phyloP scores from a whole-genome alignment of 495 filamentous ascomycete species.

The Articulospora tetracladia region DNA sequence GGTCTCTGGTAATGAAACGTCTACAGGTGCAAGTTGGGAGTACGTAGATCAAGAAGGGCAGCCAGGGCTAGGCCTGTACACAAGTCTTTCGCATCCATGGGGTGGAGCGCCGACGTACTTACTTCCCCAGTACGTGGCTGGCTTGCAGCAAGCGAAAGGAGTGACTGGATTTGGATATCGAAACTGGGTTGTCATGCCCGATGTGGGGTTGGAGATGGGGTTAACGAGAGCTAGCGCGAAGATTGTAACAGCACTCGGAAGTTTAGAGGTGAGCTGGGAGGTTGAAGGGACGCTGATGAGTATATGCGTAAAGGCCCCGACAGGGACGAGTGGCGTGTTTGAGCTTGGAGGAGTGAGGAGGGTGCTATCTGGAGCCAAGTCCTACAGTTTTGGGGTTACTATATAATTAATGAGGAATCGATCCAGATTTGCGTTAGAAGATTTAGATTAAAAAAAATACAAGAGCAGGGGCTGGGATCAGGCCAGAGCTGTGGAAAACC shows the following conservation, averaged over 20 bases:
- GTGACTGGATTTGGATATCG: background rate
- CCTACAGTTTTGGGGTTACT: background rate
- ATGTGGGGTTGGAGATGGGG: background rate
- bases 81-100: constrained; percentile 36
- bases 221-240: background rate
- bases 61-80: constrained; percentile 34
- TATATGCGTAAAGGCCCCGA: background rate
- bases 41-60: constrained; percentile 30
- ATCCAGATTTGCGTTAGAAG: too few relatives aligned
- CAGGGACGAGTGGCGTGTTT: background rate
- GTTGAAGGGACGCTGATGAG: background rate
- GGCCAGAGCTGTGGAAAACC: too few relatives aligned
- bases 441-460: too few relatives aligned
- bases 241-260: constrained; percentile 1
- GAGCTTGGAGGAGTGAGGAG: background rate
- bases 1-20: constrained; percentile 29
- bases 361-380: background rate
- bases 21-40: constrained; percentile 35
- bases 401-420: too few relatives aligned
- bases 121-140: constrained; percentile 27
- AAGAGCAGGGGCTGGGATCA: too few relatives aligned
- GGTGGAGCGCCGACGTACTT: constrained; percentile 35
- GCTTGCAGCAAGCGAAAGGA: constrained; percentile 7
- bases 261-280: background rate
- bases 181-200: background rate